These are phyloP conservation scores for Leccinum incarnatum DNA, from an alignment of 768 basidiomycete genomes.

Conservation along the genomic window DNA sequence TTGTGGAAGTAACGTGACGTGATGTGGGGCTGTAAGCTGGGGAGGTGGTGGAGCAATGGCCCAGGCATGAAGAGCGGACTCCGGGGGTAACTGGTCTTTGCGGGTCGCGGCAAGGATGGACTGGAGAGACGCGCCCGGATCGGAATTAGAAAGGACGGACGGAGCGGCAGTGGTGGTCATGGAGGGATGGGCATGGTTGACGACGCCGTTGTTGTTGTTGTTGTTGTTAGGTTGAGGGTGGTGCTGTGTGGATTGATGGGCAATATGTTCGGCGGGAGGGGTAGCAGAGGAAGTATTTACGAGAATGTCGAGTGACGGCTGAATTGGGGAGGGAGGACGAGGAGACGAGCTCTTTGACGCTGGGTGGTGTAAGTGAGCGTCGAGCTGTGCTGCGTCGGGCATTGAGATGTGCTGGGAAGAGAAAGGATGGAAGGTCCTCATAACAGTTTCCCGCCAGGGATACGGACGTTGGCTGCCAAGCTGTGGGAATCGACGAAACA, in stretches of 20 bases:
- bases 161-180: slow-evolving; percentile 29
- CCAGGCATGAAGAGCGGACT: slow-evolving; percentile 39
- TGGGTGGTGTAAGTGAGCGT: slow-evolving; percentile 30
- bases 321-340: slow-evolving; percentile 43
- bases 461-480: slow-evolving; percentile 35
- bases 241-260: slow-evolving; percentile 36
- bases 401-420: slow-evolving; percentile 41
- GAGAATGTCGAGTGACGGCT: slow-evolving; percentile 39
- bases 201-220: slow-evolving; percentile 24
- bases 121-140: slow-evolving; percentile 39
- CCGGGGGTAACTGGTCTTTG: slow-evolving; percentile 32
- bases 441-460: slow-evolving; percentile 42
- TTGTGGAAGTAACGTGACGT: slow-evolving; percentile 35
- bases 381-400: slow-evolving; percentile 37
- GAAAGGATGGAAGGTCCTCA: slow-evolving; percentile 45
- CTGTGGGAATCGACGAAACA: slow-evolving; percentile 44
- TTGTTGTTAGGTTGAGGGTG: slow-evolving; percentile 23
- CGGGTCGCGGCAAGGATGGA: slow-evolving; percentile 35
- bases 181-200: slow-evolving; percentile 29
- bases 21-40: slow-evolving; percentile 31
- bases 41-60: slow-evolving; percentile 29
- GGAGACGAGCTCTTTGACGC: slow-evolving; percentile 45
- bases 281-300: slow-evolving; percentile 27
- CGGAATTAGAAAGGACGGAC: slow-evolving; percentile 37
- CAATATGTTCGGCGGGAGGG: slow-evolving; percentile 25